phyloP scores from a whole-genome alignment of 345 rosid genomes.

The Isatis tinctoria region DNA sequence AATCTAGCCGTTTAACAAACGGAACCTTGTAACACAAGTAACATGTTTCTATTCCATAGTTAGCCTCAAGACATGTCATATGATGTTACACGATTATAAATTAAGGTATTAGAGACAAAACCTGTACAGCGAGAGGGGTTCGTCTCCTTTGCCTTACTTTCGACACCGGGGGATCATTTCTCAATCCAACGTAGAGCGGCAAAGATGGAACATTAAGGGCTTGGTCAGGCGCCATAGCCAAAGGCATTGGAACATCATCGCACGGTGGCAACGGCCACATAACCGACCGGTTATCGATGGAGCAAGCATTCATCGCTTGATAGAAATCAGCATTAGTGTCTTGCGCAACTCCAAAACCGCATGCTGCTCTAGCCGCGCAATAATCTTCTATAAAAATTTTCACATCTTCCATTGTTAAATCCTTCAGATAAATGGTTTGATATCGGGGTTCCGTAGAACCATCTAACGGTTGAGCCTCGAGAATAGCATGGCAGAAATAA shows the following conservation, averaged over 20 bases:
- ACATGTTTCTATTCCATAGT: background rate
- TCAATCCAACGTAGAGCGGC: background rate
- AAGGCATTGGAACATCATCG: background rate
- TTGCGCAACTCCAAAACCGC: background rate
- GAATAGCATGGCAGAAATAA: slow-evolving; percentile 17
- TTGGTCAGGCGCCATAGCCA: background rate
- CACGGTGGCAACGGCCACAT: background rate
- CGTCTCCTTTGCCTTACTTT: background rate
- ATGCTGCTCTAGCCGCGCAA: background rate
- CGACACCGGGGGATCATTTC: background rate
- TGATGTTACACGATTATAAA: background rate
- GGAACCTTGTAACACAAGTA: background rate
- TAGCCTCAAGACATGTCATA: background rate
- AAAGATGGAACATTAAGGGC: background rate
- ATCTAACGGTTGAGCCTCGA: background rate
- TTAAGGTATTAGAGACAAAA: background rate
- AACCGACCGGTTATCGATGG: background rate
- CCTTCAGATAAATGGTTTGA: background rate
- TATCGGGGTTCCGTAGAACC: background rate
- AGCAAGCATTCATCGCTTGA: background rate
- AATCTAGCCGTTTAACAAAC: background rate
- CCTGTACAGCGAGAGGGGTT: slow-evolving; percentile 6
- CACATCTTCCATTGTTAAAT: background rate
- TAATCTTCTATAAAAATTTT: background rate
- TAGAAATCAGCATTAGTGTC: slow-evolving; percentile 6